Evolutionary conservation across 306 rosid genomes (phyloP).

Genomic region (Prunus mume): DNA sequence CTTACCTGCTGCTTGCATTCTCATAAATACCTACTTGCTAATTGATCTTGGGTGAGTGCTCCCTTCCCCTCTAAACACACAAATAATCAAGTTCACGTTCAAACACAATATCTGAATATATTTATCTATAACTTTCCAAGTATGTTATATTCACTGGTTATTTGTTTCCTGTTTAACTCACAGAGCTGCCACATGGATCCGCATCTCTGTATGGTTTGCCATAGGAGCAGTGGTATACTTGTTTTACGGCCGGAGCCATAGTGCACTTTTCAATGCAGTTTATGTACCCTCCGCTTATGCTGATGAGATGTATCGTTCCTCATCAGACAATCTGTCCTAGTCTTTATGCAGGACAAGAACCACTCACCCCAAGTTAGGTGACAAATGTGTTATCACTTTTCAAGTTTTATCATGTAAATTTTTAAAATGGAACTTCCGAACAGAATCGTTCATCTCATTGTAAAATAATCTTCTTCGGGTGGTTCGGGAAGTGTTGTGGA

Average conservation of each 20-base stretch:
- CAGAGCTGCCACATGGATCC: constrained; percentile 61
- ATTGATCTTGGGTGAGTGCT: constrained; percentile 68
- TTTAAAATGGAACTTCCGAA: background rate
- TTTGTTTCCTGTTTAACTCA: constrained; percentile 16
- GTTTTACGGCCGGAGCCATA: constrained; percentile 62
- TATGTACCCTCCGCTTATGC: constrained; percentile 55
- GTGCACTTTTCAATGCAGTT: constrained; percentile 55
- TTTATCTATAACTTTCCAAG: background rate
- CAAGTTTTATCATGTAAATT: background rate
- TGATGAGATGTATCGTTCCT: constrained; percentile 40
- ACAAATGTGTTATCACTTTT: background rate
- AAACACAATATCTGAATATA: background rate
- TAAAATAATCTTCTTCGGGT: background rate
- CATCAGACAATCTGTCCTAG: constrained; percentile 34
- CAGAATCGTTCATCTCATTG: background rate
- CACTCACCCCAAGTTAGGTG: background rate
- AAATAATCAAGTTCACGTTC: background rate
- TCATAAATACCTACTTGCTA: constrained; percentile 61
- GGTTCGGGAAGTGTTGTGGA: background rate
- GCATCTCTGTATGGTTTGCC: constrained; percentile 53
- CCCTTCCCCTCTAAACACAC: background rate
- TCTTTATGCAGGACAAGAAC: background rate
- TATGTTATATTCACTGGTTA: background rate
- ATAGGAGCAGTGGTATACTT: constrained; percentile 50
- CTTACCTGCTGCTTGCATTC: constrained; percentile 66